Evolutionary conservation across 1,139 yeast species (phyloP).

Genomic region (Blastobotrys persicus): DNA sequence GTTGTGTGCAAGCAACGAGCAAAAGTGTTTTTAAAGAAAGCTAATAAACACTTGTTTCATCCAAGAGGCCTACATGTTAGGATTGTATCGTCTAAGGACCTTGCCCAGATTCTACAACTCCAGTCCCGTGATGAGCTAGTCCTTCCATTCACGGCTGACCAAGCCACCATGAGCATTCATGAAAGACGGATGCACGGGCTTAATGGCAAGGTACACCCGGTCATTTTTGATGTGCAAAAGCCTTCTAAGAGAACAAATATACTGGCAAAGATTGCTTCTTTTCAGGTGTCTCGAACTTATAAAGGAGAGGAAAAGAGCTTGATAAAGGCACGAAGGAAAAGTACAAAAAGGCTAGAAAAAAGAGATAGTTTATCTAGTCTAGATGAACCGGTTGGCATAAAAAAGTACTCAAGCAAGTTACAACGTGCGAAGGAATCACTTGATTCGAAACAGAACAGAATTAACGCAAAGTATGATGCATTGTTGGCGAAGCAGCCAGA

Average conservation of each 20-base stretch:
- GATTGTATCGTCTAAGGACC: neutral
- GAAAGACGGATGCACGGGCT: constrained; percentile 1
- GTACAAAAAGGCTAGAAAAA: neutral
- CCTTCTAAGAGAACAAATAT: neutral
- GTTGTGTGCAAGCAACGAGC: constrained; percentile 3
- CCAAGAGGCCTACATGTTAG: constrained; percentile 1
- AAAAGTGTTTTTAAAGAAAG: neutral
- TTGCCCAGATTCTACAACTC: neutral
- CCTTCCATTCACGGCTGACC: neutral
- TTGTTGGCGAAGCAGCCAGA: neutral
- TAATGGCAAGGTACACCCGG: constrained; percentile 1
- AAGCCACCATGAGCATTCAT: neutral
- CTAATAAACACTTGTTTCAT: constrained; percentile 1
- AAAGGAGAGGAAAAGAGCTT: neutral
- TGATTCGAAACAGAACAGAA: neutral
- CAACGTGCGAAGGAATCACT: neutral
- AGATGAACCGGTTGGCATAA: neutral
- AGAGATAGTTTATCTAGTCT: neutral
- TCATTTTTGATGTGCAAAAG: neutral
- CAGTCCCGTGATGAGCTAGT: neutral
- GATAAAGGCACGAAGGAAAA: neutral
- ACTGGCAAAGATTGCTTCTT: constrained; percentile 3
- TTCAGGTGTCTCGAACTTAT: neutral
- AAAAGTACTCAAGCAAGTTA: neutral
- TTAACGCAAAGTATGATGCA: neutral